phyloP scores from a whole-genome alignment of 371 early-diverging fungal genomes.

The Rhizopus microsporus region DNA sequence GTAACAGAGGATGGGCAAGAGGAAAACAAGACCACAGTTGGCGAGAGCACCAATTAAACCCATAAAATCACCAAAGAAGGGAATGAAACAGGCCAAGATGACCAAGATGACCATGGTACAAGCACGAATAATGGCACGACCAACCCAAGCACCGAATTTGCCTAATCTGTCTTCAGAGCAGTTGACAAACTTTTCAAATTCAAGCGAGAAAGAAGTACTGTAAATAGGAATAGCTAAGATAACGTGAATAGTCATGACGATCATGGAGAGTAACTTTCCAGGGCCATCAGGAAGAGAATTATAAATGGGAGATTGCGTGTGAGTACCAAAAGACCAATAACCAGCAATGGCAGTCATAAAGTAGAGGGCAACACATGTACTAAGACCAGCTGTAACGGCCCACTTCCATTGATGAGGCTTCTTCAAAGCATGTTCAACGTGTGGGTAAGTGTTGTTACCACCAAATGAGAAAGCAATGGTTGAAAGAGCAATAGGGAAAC shows the following conservation, averaged over 20 bases:
- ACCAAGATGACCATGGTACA: slow-evolving; percentile 49
- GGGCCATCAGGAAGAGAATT: slow-evolving; percentile 68
- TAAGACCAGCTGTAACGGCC: slow-evolving; percentile 69
- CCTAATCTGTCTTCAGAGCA: slow-evolving; percentile 40
- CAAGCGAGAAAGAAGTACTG: slow-evolving; percentile 79
- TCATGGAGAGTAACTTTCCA: slow-evolving; percentile 64
- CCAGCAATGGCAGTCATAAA: slow-evolving; percentile 79
- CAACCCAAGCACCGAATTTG: slow-evolving; percentile 45
- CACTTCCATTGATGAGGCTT: slow-evolving; percentile 78
- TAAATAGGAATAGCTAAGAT: slow-evolving; percentile 86
- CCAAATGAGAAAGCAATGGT: slow-evolving; percentile 68
- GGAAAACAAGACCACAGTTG: slow-evolving; percentile 70
- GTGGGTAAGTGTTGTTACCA: slow-evolving; percentile 60
- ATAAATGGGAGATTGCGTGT: slow-evolving; percentile 76
- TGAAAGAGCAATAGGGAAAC: slow-evolving; percentile 61
- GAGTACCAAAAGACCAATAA: slow-evolving; percentile 79
- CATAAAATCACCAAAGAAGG: slow-evolving; percentile 77
- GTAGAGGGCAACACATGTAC: slow-evolving; percentile 77
- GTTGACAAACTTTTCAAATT: slow-evolving; percentile 61
- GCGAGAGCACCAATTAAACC: slow-evolving; percentile 71
- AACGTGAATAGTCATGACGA: slow-evolving; percentile 85
- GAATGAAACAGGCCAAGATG: slow-evolving; percentile 61
- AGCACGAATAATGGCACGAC: slow-evolving; percentile 55
- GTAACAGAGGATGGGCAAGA: slow-evolving; percentile 69
- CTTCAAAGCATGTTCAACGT: slow-evolving; percentile 84